Evolutionary conservation across 257 asterid species (phyloP), one percentile per base, ranked within the genome.

Genomic region (Prunella vulgaris): DNA sequence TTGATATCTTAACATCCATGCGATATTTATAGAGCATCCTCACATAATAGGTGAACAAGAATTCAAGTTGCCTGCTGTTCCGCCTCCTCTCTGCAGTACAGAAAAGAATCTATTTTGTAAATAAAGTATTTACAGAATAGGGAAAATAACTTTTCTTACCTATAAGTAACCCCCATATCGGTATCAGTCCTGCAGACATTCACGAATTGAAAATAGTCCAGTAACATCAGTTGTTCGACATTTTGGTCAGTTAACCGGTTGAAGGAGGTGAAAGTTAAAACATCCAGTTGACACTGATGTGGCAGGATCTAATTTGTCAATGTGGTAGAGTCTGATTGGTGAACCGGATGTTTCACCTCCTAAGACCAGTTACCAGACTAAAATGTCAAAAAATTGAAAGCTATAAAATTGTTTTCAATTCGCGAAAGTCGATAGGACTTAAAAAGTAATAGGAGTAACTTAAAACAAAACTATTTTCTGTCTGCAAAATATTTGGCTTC

Each of bases 21-120:
- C 75, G 87, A 73, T 85, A 70, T 67, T 76, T 81, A 42, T 76
- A 77, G 53, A 90, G 96, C 83, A 90, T 77, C 85, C 69, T 77
- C 74, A 83, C 74, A 77, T 90, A 90, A 81, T 84, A 87, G 72
- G 82, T 83, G 80, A 90, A 86, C 85, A 93, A 75, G 75, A 70
- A 78, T 75, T 90, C 96, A 65, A 85, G 93, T 13, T 88, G 98
- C 74, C 74, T 74, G 80, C 90, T 85, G 44, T 84, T 82, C 74
- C 92, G 72, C 74, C 95, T 87, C 81, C 92, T 87, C 81, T 90
- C 98, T 93, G 87, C 86, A 77, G 32, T 44, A 75, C 76, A 66
- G 52, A 46, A 67, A 30, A 53, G 48, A 54, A 54, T 42, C 52
- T n/a, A n/a, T n/a, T n/a, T n/a, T n/a, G n/a, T n/a, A 13, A 51